Base-by-base conservation (phyloP, 805 yeast genomes). In the Yarrowia sp. region DNA sequence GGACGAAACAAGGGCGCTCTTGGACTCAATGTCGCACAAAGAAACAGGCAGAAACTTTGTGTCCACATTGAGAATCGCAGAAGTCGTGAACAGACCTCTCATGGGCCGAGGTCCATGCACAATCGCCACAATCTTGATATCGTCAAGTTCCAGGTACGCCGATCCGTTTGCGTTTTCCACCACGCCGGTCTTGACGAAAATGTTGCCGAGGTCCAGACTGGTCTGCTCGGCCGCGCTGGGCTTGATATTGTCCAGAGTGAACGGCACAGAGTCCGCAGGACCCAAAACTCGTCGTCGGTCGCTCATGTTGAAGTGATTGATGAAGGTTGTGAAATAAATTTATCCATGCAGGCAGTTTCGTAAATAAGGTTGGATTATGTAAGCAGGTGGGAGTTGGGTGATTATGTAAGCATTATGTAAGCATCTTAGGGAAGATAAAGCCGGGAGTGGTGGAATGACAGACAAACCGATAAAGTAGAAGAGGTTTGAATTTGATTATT, bases 51-150 rank as follows among this genome's bases (percentile, higher is more conserved):
- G 79, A 68, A 87, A 82, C 71, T 82, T 82, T 60, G 84, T 82
- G 68, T 83, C 86, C 13, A 90, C 92, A 34, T 87, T 83, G 49
- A 91, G 78, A 6, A 86, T 81, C 2, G 93, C 93, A 63, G 85
- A 80, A 24, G 88, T 86, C 44, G 85, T 81, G 75, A 88, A 91
- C 4, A 91, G 84, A 1, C 92, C 91, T 69, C 90, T 81, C 70
- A 85, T 87, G 9, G 98, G 97, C 71, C 92, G 83, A 4, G 98
- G 98, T 0, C 98, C 98, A 77, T 87, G 90, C 0, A 94, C 87
- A 4, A 92, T 83, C 0, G 89, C 88, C 67, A 87, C 85, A 7
- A 92, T 77, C 55, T 80, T 84, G 33, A 85, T 84, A 33, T 85
- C 82, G 39, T 85, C 90, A 0, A 82, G 79, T 76, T 93, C 98